Conservation (phyloP, 1,139 yeast genomes). For the Yamadazyma oceani region DNA sequence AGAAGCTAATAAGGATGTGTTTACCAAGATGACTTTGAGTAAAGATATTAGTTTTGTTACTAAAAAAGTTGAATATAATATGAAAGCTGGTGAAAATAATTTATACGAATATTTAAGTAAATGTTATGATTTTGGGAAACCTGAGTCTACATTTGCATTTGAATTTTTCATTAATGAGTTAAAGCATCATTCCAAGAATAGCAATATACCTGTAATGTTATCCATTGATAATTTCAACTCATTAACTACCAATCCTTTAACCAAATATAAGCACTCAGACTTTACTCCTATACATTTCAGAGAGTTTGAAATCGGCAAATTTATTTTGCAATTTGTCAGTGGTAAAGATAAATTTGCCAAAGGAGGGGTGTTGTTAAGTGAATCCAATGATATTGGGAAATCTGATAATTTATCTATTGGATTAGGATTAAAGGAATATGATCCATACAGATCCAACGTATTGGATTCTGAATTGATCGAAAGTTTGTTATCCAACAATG, state of each 20-base stretch:
- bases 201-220: constrained; percentile 57
- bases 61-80: constrained; percentile 36
- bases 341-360: constrained; percentile 53
- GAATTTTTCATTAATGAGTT: constrained; percentile 56
- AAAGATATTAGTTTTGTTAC: constrained; percentile 38
- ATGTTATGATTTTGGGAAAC: constrained; percentile 41
- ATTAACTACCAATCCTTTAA: constrained; percentile 52
- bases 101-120: constrained; percentile 38
- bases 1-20: constrained; percentile 53
- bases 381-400: constrained; percentile 32
- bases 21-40: constrained; percentile 51
- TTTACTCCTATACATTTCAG: constrained; percentile 60
- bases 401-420: constrained; percentile 59
- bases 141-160: constrained; percentile 41
- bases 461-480: constrained; percentile 60
- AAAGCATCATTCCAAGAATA: constrained; percentile 38
- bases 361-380: constrained; percentile 71
- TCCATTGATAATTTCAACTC: constrained; percentile 78
- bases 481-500: constrained; percentile 44
- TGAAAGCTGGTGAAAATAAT: constrained; percentile 44
- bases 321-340: constrained; percentile 54
- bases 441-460: constrained; percentile 52
- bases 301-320: constrained; percentile 66
- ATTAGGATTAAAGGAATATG: constrained; percentile 52
- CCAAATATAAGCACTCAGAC: constrained; percentile 61